Percentiles rank a stretch among this genome's conserved stretches.
These are phyloP conservation scores for Tolypocladium sp. DNA, from an alignment of 2,329 filamentous ascomycete species.

Conservation along the genomic window DNA sequence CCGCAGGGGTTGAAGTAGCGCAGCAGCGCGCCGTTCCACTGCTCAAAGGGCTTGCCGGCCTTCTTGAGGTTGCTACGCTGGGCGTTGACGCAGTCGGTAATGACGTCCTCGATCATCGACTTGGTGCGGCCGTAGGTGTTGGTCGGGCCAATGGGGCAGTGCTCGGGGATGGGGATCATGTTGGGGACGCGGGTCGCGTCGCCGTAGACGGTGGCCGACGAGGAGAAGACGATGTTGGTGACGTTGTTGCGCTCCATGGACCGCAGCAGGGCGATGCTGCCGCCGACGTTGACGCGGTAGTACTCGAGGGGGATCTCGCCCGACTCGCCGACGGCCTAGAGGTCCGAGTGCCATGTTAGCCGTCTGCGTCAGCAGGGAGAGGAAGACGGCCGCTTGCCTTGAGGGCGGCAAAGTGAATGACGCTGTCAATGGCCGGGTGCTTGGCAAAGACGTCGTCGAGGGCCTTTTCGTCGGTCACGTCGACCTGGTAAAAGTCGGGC, in stretches of 20 bases:
- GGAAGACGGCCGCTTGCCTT: constrained; percentile 47
- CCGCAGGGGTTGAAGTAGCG: constrained; percentile 98
- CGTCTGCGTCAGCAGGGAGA: background rate
- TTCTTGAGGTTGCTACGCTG: constrained; percentile 78
- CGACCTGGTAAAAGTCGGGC: constrained; percentile 74
- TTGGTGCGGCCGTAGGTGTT: constrained; percentile 98
- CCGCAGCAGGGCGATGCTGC: constrained; percentile 77
- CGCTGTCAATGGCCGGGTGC: constrained; percentile 90
- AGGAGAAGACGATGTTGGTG: constrained; percentile 96
- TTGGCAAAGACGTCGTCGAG: constrained; percentile 82
- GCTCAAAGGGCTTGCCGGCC: constrained; percentile 63
- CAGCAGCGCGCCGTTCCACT: constrained; percentile 88
- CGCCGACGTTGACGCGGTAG: constrained; percentile 93
- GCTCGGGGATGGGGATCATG: constrained; percentile 98
- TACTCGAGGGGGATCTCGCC: constrained; percentile 91
- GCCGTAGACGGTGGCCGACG: constrained; percentile 94
- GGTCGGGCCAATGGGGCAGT: constrained; percentile 91
- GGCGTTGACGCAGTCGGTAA: constrained; percentile 82
- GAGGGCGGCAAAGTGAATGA: constrained; percentile 96
- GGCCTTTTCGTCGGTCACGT: constrained; percentile 77
- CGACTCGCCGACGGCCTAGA: constrained; percentile 88
- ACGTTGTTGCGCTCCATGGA: constrained; percentile 88
- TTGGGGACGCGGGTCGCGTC: constrained; percentile 91
- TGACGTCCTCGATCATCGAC: constrained; percentile 81
- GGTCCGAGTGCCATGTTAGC: constrained; percentile 6